Base-by-base conservation (phyloP, 2,329 filamentous ascomycete species). In the Tolypocladium nubicola region DNA sequence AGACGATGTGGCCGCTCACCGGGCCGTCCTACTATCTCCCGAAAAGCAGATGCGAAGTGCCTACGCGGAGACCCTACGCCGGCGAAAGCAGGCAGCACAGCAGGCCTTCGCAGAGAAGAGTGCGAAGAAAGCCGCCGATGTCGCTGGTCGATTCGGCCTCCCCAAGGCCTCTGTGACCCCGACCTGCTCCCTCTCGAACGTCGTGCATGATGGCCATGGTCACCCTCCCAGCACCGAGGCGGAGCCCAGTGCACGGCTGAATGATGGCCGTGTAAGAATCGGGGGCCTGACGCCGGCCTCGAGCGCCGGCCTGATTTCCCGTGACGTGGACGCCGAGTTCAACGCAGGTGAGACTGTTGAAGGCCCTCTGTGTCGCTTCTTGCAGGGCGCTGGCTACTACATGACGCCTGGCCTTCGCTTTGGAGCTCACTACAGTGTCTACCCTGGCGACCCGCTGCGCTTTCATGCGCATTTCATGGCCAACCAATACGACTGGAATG, bases 391-490 rank as follows among this genome's bases (percentile, higher is more conserved):
- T 21, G 89, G 88, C 54, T 97, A 93, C 73, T 97, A 88, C 74
- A 85, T 94, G 67, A 92, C 91, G 56, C 94, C 94, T 1, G 94
- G 94, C 10, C 79, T 99, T 55, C 89, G 94, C 33, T 99, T 99
- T 67, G 94, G 94, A 33, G 95, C 92, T 65, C 85, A 94, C 67
- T 97, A 96, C 73, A 90, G 91, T 64, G 90, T 95, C 6, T 99
- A 99, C 66, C 94, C 94, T 0, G 94, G 94, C 52, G 94, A 99
- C 69, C 91, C 94, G 1, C 78, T 99, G 55, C 86, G 94, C 13
- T 99, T 95, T 70, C 94, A 99, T 72, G 94, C 90, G 52, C 94
- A 99, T 71, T 97, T 96, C 70, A 81, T 96, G 65, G 89, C 87
- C 9, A 88, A 87, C n/a, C 85, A 88, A 38, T 84, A 88, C 64